Evolutionary conservation across 202 grass and related monocot genomes (phyloP), one percentile per base, ranked within the genome.

Genomic region (Schoenoplectus tabernaemontani): DNA sequence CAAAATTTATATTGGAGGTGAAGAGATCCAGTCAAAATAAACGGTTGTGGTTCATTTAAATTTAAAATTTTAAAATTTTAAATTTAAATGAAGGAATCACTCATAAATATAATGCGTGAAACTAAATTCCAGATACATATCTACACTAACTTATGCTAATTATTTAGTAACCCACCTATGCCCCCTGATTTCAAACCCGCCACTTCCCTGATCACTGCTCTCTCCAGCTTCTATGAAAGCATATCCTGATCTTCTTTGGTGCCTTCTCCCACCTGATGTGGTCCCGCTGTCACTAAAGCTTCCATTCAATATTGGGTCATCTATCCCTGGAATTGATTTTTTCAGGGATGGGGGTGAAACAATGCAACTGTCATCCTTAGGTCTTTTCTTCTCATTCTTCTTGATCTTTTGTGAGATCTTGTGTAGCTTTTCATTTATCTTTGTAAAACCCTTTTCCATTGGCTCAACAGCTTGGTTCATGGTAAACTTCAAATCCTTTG

Each of bases 401-500:
- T 90, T 97, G 0, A 97, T 97, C 82, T 97, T 97, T 78, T 91
- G 77, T 0, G 94, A 97, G 65, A 97, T 93, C 75, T 39, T 91
- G 62, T 97, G 91, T 62, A 97, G 81, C 64, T 88, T 97, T 77
- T 87, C 82, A 3, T 97, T 92, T 84, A 97, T 87, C 28, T 30
- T 42, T 32, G 81, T 84, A 43, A 88, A 67, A 12, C 86, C 86
- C 69, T 88, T 88, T 58, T 84, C 86, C 86, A 88, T 81, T 0
- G 94, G 94, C 50, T 93, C 91, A 72, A 93, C 91, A 3, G 91
- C 94, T 20, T 97, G 94, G 71, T 86, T 90, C 12, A 97, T 85
- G 3, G 94, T 97, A 81, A 97, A 97, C 89, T 92, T 97, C 89
- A 97, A 81, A 78, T 97, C 94, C 86, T 97, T 93, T 48, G 93